phyloP scores from a whole-genome alignment of 139 green algal species.

The Micromonas pusilla region DNA sequence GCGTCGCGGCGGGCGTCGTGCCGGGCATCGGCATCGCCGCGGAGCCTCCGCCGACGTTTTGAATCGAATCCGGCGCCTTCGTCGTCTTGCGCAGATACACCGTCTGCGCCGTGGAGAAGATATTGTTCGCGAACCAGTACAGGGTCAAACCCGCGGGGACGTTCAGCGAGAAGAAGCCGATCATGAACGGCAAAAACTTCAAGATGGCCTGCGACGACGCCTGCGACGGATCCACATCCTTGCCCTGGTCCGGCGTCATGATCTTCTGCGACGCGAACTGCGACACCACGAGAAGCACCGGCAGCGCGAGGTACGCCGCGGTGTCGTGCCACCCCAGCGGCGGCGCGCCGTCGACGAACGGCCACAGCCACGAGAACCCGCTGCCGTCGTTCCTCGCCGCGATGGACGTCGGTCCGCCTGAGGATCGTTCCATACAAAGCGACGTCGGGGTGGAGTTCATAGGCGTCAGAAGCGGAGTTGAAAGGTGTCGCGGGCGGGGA shows the following conservation, averaged over 20 bases:
- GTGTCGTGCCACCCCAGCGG: slow-evolving; percentile 86
- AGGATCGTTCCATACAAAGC: too few species aligned
- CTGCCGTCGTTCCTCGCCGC: slow-evolving; percentile 10
- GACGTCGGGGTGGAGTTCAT: too few species aligned
- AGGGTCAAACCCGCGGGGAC: slow-evolving; percentile 91
- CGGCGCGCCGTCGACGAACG: slow-evolving; percentile 65
- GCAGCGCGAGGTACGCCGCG: slow-evolving; percentile 80
- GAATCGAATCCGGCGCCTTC: background rate
- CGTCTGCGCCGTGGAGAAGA: slow-evolving; percentile 83
- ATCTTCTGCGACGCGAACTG: slow-evolving; percentile 29
- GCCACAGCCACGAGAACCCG: slow-evolving; percentile 63
- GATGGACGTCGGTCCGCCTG: slow-evolving; percentile 15
- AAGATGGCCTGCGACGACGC: slow-evolving; percentile 78
- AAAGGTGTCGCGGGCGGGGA: too few species aligned
- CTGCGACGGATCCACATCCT: slow-evolving; percentile 41
- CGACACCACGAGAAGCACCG: slow-evolving; percentile 65
- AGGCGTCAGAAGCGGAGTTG: too few species aligned
- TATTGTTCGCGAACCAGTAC: slow-evolving; percentile 99
- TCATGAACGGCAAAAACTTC: slow-evolving; percentile 94
- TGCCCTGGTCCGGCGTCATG: slow-evolving; percentile 16
- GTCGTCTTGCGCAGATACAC: slow-evolving; percentile 40
- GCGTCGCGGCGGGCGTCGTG: background rate
- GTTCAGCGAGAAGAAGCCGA: slow-evolving; percentile 95
- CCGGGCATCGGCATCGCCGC: slow-evolving; percentile 3
- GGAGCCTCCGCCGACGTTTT: too few species aligned